Evolutionary conservation across 2,329 filamentous ascomycete species (phyloP), one percentile per base, ranked within the genome.

Genomic region (Hymenotorrendiella dingleyae): DNA sequence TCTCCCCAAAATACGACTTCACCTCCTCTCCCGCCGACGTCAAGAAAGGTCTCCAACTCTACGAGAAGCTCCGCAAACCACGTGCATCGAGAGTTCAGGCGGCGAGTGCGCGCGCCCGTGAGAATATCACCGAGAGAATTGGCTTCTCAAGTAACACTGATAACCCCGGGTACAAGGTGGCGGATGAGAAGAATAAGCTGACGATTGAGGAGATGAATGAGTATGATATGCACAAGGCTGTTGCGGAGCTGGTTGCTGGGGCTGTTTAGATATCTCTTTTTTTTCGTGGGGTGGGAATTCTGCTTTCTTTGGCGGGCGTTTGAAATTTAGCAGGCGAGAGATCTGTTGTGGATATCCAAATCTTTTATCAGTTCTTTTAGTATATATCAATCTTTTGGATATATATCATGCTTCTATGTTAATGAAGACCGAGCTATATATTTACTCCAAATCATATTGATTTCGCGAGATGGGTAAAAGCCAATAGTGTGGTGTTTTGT

Each of bases 181-280:
- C 76, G 48, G 73, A 82, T 39, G 71, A 78, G 52, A 73, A 67
- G 50, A 70, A 75, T 35, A 80, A 80, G 48, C 56, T 84, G 23
- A 84, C 80, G 0, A 82, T 84, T 37, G 78, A 82, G 49, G 80
- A 84, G 59, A 83, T 84, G 78, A 84, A 84, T 46, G 67, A 68
- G 11, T 80, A 80, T 48, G 73, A 80, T 53, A 77, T 80, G 73
- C 70, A 75, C 54, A 66, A 65, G 40, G 74, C 79, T 46, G 61
- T 78, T 12, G 72, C 75, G 37, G 42, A 47, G 22, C n/a, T 16
- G 20, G 37, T 27, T 19, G 28, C 21, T 19, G 29, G 24, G 28
- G n/a, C 10, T 12, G 33, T 17, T 12, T 21, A 23, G 19, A 10
- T 12, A 3, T 36, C 24, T n/a, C n/a, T 27, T 27, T 8, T n/a